Base-by-base conservation (phyloP, 768 basidiomycete genomes). In the Collybia sp. region DNA sequence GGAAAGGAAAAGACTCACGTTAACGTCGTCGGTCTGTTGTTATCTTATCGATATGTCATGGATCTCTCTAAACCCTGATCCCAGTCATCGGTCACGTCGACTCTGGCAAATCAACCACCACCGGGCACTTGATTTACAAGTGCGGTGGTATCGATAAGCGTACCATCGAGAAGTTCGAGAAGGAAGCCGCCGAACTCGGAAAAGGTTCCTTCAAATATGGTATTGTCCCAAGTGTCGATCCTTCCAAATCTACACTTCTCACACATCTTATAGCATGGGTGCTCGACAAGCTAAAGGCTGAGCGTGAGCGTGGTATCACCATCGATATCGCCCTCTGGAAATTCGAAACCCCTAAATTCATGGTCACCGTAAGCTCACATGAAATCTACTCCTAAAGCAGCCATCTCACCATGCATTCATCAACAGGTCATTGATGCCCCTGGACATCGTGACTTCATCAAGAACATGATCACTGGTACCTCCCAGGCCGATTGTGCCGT, bases 131-230 rank as follows among this genome's bases (percentile, higher is more conserved):
- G 79, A 98, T 98, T 85, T 98, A 97, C 91, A 96, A 99, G 86
- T 99, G 96, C 71, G 96, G 96, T 85, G 96, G 96, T 89, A 99
- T 99, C 79, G 96, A 99, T 72, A 99, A 98, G 83, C 93, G 93
- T 85, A 93, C 92, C 68, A 94, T 95, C 58, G 93, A 94, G 76
- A 96, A 97, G 80, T 98, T 97, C 80, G 96, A 99, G 83, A 99
- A 99, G 86, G 96, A 99, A 77, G 96, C 96, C 61, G 92, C 93
- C 77, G 96, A 99, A 71, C 90, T 99, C 67, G 96, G 96, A 68
- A 99, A 99, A 80, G 93, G 94, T 70, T 92, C 91, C 68, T 96
- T 91, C 82, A 91, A 93, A 72, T 94, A 94, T 73, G 92, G 92
- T 93, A 55, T 58, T 86, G 69, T 50, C 46, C 19, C 35, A n/a